Base-by-base conservation (phyloP, 129 eudicot genomes). In the Chrysanthemum lavandulifolium region DNA sequence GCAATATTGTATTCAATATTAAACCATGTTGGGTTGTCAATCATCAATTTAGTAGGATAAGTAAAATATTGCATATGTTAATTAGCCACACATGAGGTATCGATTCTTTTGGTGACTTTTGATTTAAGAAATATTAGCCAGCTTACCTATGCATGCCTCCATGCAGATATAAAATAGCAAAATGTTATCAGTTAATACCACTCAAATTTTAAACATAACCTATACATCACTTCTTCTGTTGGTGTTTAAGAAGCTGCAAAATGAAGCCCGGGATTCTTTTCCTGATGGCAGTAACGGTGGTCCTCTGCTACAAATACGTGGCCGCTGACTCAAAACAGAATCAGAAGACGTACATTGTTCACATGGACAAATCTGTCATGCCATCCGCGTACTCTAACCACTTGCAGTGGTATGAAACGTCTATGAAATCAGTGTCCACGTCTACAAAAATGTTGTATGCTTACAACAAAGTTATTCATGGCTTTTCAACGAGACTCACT, bases 301-400 rank as follows among this genome's bases (percentile, higher is more conserved):
- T 57, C 16, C 14, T 65, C n/a, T 45, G 14, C 10, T 14, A 72
- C 25, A 57, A 33, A 50, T 78, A 59, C 48, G 84, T 49, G 12
- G 78, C 48, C 33, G 86, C 86, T 68, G 69, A 71, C 5, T 49
- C 9, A 2, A 47, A 52, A 52, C 71, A 60, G 50, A 18, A 61
- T 31, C 69, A 72, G 66, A 83, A 67, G 25, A 91, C 96, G 13
- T 91, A 82, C 65, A 86, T 91, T 43, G 83, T 91, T 54, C 96
- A 82, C 83, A 81, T 91, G 92, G 97, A 91, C 88, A 91, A 84
- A 61, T 78, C 81, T 53, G 53, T 59, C 13, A 88, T 86, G 95
- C 96, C 96, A 2, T 36, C 31, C 10, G 75, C 73, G 50, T 84
- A 61, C 61, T 81, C 81, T 10, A 84, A 91, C 67, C 92, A 91